Conservation (phyloP, 306 rosid genomes). For the Lathyrus aphaca region DNA sequence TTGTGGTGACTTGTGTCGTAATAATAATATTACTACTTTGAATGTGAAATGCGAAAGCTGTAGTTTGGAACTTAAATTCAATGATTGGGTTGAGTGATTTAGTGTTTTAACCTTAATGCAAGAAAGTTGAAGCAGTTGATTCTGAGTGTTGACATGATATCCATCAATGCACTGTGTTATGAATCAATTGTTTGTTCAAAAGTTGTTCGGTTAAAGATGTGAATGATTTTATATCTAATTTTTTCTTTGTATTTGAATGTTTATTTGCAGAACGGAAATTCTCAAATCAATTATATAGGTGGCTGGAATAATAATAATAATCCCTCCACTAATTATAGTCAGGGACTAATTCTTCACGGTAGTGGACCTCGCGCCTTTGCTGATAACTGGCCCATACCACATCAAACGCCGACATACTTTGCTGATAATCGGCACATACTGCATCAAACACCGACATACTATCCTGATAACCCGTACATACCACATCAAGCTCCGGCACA, state of each 20-base stretch:
- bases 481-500: too few species aligned
- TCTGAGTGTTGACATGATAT: constrained; percentile 16
- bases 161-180: not conserved
- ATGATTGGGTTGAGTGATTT: not conserved
- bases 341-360: not conserved
- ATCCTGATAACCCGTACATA: too few species aligned
- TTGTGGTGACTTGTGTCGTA: not conserved
- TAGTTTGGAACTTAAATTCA: not conserved
- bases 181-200: not conserved
- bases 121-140: not conserved
- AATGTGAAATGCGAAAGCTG: not conserved
- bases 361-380: too few species aligned
- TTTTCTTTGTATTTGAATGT: constrained; percentile 16
- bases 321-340: not conserved
- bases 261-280: constrained; percentile 35
- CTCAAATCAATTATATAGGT: constrained; percentile 3
- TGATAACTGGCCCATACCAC: too few species aligned
- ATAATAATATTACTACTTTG: constrained; percentile 1
- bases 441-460: too few species aligned
- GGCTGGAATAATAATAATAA: constrained; percentile 12
- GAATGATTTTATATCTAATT: constrained; percentile 6
- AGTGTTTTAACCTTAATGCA: constrained; percentile 18
- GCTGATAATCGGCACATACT: too few species aligned
- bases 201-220: not conserved
- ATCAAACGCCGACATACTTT: too few species aligned